Evolutionary conservation across 345 rosid species (phyloP), one percentile per base, ranked within the genome.

Genomic region (Capsella bursapastoris): DNA sequence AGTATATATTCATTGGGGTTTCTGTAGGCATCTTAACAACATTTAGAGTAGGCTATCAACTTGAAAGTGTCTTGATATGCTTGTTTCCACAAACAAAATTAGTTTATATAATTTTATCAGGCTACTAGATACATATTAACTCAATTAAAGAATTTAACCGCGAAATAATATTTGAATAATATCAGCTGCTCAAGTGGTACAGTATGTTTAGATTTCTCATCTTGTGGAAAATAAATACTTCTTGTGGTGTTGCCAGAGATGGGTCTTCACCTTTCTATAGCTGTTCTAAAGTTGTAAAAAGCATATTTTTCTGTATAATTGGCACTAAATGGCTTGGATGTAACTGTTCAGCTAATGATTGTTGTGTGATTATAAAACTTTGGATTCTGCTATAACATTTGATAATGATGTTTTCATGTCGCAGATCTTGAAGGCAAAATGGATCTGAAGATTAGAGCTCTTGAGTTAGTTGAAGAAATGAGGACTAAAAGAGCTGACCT

Each of bases 401-500:
- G 29, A 25, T n/a, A 11, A 59, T 66, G 15, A 8, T 71, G 43
- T 50, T 72, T 15, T 53, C 37, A 53, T 52, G 66, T 66, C 63
- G 44, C 83, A 96, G 98, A 96, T 84, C 85, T 84, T 56, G 98
- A 96, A 83, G 99, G 98, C 65, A 96, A 90, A 84, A 87, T 90
- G 6, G 99, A 96, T 83, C 78, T 81, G 69, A 96, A 90, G 85
- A 96, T 92, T 66, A 96, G 94, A 82, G 85, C 89, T 65, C 71
- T 90, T 59, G 99, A 96, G 82, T 89, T 88, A 45, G 91, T 92
- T 49, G 98, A 96, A 80, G 97, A 90, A 80, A 86, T 96, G 79
- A 87, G 98, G 81, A 90, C 81, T 32, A 86, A 86, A 86, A 87
- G 99, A 82, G 99, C 98, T 27, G 98, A 96, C 81, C 84, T 86